Conservation (phyloP, 2,329 filamentous ascomycete genomes). For the Scedosporium aurantiacum region DNA sequence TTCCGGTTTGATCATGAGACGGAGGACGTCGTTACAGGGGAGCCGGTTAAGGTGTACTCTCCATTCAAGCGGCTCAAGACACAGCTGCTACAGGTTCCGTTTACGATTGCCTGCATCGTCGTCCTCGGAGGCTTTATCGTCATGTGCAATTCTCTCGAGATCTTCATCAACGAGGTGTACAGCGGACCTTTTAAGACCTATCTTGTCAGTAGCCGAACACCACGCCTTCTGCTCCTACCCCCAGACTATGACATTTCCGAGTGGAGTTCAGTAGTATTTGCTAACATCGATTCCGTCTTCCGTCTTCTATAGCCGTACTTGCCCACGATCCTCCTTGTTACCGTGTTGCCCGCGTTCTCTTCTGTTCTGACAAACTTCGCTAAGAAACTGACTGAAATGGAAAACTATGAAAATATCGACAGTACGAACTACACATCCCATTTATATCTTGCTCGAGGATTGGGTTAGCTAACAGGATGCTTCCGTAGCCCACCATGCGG, state of each 20-base stretch:
- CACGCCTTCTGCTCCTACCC: neutral
- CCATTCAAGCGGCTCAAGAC: slow-evolving; percentile 62
- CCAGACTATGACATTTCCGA: no score
- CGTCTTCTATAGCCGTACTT: slow-evolving; percentile 57
- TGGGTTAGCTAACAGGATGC: slow-evolving; percentile 6
- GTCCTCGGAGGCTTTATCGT: slow-evolving; percentile 75
- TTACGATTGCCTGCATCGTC: slow-evolving; percentile 61
- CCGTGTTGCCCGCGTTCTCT: slow-evolving; percentile 67
- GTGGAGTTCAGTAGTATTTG: neutral
- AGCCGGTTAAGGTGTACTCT: slow-evolving; percentile 65
- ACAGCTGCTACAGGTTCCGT: slow-evolving; percentile 74
- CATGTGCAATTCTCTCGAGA: slow-evolving; percentile 81
- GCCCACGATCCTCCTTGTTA: slow-evolving; percentile 78
- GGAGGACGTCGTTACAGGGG: slow-evolving; percentile 72
- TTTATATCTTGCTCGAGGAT: neutral
- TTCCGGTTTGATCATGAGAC: slow-evolving; percentile 71
- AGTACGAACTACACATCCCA: slow-evolving; percentile 22
- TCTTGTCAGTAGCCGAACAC: slow-evolving; percentile 43
- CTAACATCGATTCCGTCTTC: slow-evolving; percentile 9
- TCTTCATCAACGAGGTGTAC: slow-evolving; percentile 93
- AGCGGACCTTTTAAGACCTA: slow-evolving; percentile 77
- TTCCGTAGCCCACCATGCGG: slow-evolving; percentile 58
- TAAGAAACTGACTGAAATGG: slow-evolving; percentile 63
- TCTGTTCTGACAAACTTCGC: slow-evolving; percentile 67
- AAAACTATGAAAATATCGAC: slow-evolving; percentile 87